Base-by-base conservation (phyloP, 2,329 filamentous ascomycete genomes). In the Alternaria sp. region DNA sequence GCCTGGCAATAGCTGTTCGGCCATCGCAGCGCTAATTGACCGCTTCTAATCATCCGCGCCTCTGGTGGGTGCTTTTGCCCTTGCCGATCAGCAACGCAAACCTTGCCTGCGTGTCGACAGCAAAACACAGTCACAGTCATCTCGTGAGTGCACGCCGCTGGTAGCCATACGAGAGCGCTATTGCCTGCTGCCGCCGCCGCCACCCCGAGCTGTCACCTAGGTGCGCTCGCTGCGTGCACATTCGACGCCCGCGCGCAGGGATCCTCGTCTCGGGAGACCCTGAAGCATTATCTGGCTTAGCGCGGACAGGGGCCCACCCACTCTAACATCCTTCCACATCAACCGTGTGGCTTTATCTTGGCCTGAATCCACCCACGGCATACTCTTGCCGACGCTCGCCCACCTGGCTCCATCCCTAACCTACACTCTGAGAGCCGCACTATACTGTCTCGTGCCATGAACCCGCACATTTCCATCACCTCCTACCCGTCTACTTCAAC, bases 401-500 rank as follows among this genome's bases (percentile, higher is more conserved):
- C 60, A 62, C 60, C 60, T 54, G 60, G 57, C 57, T 63, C 50
- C 51, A 30, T 65, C 67, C 59, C 59, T 58, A 68, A 61, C 64
- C 47, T 65, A 68, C 59, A 54, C 54, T 55, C 55, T 60, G 62
- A 66, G 63, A 69, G 63, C 64, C 68, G 59, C 64, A 66, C 59
- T 26, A 25, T 25, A 54, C 44, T 55, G 74, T 71, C 69, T 71
- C 68, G 56, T 62, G 55, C 46, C 63, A 68, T 62, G 60, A 59
- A 59, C 50, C 67, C 68, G 47, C 66, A 72, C 23, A 60, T 68
- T 57, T 57, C 66, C 56, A 67, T 74, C 59, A 65, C 68, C 23
- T 70, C 74, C 54, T 74, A 76, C 60, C 76, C 77, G 57, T 54
- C 69, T 54, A 68, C 71, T 45, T 60, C 64, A 60, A 69, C 72